Conservation (phyloP, 345 rosid genomes). For the Isatis tinctoria region DNA sequence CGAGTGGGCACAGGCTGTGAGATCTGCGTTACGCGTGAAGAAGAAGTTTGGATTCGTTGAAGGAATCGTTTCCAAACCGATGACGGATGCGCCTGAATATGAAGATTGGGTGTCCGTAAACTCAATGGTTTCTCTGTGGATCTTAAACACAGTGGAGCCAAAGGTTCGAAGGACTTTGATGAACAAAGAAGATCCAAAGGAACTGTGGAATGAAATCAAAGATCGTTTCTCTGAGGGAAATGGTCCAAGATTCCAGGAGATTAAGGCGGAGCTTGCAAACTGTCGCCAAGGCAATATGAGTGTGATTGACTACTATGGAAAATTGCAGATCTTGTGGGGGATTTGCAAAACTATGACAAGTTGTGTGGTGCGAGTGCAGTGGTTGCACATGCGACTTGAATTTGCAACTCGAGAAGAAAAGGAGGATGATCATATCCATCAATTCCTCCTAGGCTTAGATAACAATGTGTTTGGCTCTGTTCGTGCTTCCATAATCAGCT, state of each 20-base stretch:
- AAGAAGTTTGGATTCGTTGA: too few species aligned
- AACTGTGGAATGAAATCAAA: neutral
- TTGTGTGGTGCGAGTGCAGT: too few species aligned
- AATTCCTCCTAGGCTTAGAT: neutral
- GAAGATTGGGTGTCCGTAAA: neutral
- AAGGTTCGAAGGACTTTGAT: too few species aligned
- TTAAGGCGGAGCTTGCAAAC: neutral
- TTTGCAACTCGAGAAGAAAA: neutral
- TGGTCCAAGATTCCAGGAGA: neutral
- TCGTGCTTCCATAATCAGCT: neutral
- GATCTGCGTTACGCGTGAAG: too few species aligned
- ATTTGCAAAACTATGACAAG: neutral
- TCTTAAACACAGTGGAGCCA: neutral
- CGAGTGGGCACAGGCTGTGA: too few species aligned
- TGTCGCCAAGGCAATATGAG: neutral
- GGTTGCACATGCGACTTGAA: too few species aligned
- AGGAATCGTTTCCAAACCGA: too few species aligned
- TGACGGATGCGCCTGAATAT: neutral
- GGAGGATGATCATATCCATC: neutral
- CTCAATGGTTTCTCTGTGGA: neutral
- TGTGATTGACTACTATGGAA: neutral
- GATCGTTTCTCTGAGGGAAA: too few species aligned
- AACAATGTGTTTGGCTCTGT: too few species aligned
- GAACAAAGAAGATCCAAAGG: neutral
- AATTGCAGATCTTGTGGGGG: slow-evolving; percentile 25